Evolutionary conservation across 306 rosid genomes (phyloP), one percentile per base, ranked within the genome.

Genomic region (Rosa rugosa): DNA sequence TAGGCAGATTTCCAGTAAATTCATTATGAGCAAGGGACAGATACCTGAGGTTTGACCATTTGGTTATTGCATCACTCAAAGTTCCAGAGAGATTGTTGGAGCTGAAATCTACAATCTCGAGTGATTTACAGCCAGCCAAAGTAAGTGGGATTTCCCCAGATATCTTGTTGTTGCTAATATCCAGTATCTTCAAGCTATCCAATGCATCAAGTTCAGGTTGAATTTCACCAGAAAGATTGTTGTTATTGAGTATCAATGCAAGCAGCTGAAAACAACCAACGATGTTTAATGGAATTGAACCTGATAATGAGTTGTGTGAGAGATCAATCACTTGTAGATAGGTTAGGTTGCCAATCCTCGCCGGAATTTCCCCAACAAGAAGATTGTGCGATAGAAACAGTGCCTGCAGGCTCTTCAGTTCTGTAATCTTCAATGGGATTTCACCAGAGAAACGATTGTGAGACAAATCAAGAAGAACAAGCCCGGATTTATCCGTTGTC

Each of bases 261-360:
- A 90, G 96, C 79, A 96, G 83, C 90, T 96, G 99, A 87, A 93
- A 96, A 86, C 99, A 96, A 49, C 99, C 99, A 51, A 96, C 98
- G 31, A 96, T 91, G 73, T 92, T 93, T 25, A 96, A 84, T 1
- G 99, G 99, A 81, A 96, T 93, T 64, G 93, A 86, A 11, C 98
- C 99, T 36, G 99, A 90, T 79, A 96, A 76, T 41, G 85, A 84
- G 86, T 96, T 96, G 87, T 93, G 88, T 6, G 99, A 93, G 84
- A 96, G 92, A 89, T 96, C 99, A 81, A 96, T 88, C 84, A 93
- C 97, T 90, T 93, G 97, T 72, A 96, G 99, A 83, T 93, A 96
- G 75, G 98, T 96, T 79, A 96, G 76, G 49, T 93, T 93, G 76
- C 99, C 99, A 60, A 96, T 93, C 75, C 98, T 89, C 10, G 91